Base-by-base conservation (phyloP, 2,329 filamentous ascomycete species). In the Cordyceps cateniannulata region DNA sequence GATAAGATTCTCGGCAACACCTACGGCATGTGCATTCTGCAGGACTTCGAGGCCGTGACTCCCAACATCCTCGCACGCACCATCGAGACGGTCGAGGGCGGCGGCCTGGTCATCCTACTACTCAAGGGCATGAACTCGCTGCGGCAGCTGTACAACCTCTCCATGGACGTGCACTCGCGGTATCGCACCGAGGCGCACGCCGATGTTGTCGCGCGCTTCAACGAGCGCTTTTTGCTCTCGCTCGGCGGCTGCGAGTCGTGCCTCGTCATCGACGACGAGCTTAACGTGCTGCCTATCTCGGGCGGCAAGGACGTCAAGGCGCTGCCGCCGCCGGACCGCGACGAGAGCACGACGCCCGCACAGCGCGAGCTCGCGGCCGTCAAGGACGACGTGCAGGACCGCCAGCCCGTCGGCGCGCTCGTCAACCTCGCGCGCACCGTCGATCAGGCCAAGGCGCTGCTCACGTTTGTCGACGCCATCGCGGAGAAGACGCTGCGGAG, bases 1-100 rank as follows among this genome's bases (percentile, higher is more conserved):
- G 95, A 99, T 70, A 98, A 97, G 81, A 97, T 99, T 71, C 77
- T 98, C 61, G 95, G 95, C 73, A 96, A 98, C 74, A 99, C 95
- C 48, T 99, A 95, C 72, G 93, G 93, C 72, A 97, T 97, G 91
- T 97, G 92, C 73, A 96, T 99, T 65, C 78, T 99, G 67, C 95
- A 99, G 75, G 95, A 99, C 72, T 99, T 99, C 69, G 95, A 99
- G 76, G 95, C 93, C 45, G 85, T 99, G 67, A 99, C 95, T 10
- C 95, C 95, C n/a, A 99, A 99, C 71, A 82, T 97, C 65, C 84
- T 99, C 35, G 95, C 95, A 24, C 85, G 93, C 64, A 97, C 93
- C 1, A 91, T 99, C 67, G 96, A 99, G 77, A 99, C 96, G 0
- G 96, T 99, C 5, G 93, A 99, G 75, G 95, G 96, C 66, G 95